phyloP scores from a whole-genome alignment of 2,329 filamentous ascomycete genomes.

The Trichothecium roseum region DNA sequence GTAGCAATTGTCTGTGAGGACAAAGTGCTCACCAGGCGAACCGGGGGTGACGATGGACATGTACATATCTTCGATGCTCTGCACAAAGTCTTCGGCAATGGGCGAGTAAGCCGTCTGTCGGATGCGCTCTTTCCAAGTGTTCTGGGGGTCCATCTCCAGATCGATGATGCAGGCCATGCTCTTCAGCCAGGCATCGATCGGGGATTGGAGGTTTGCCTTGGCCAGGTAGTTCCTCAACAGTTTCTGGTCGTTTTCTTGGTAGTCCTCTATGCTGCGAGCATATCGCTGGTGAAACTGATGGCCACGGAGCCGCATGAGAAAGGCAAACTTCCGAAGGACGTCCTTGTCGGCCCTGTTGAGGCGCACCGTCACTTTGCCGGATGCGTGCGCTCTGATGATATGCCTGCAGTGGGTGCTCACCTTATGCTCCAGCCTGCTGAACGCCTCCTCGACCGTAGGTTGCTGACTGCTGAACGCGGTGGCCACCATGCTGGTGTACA shows the following conservation, averaged over 20 bases:
- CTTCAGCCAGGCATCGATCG: conserved; percentile 18
- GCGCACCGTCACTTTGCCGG: conserved; percentile 9
- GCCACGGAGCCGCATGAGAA: conserved; percentile 33
- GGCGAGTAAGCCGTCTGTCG: conserved; percentile 10
- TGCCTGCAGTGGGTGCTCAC: conserved; percentile 17
- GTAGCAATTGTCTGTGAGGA: conserved; percentile 12
- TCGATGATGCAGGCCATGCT: conserved; percentile 15
- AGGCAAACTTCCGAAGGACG: conserved; percentile 31
- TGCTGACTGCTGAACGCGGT: conserved; percentile 8
- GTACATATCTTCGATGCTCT: conserved; percentile 12
- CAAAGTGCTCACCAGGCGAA: conserved; percentile 10
- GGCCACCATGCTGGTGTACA: conserved; percentile 14
- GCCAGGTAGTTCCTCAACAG: conserved; percentile 13
- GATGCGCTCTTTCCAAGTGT: conserved; percentile 10
- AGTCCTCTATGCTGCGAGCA: conserved; percentile 16
- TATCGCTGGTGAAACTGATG: conserved; percentile 15
- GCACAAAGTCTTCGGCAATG: conserved; percentile 14
- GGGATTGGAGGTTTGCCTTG: conserved; percentile 10
- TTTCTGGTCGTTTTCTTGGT: conserved; percentile 15
- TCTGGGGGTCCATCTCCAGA: conserved; percentile 14
- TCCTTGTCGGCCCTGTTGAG: conserved; percentile 22
- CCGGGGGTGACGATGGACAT: conserved; percentile 17
- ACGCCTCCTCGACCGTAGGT: conserved; percentile 13
- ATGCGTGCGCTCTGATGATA: conserved; percentile 5
- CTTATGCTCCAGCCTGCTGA: conserved; percentile 13